Percentiles rank a stretch among this genome's conserved stretches.
phyloP scores from a whole-genome alignment of 78 protist species.

The Dictyostelium discoideum region DNA sequence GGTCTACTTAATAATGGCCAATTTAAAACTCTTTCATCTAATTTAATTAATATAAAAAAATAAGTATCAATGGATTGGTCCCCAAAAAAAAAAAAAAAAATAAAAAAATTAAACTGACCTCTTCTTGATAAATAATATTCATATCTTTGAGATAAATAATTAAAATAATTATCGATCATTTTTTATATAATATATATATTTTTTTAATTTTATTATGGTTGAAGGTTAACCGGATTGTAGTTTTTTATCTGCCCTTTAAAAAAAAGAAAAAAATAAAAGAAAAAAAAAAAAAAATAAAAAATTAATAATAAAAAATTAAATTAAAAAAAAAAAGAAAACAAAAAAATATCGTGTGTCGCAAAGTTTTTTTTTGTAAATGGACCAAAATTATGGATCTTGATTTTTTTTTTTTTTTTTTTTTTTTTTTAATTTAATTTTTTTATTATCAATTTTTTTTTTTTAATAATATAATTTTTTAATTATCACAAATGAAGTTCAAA shows the following conservation, averaged over 20 bases:
- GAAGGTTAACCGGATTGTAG: too few relatives aligned
- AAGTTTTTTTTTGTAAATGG: neutral
- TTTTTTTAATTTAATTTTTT: too few relatives aligned
- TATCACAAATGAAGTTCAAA: too few relatives aligned
- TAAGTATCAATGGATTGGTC: neutral
- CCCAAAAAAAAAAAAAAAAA: too few relatives aligned
- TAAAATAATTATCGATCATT: neutral
- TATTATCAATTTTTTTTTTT: too few relatives aligned
- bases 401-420: too few relatives aligned
- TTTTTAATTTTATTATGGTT: too few relatives aligned
- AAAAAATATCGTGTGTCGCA: too few relatives aligned
- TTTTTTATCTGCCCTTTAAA: too few relatives aligned
- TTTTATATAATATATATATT: neutral
- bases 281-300: neutral
- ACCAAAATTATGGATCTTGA: neutral
- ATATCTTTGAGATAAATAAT: neutral
- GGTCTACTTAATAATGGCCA: conserved; percentile 71
- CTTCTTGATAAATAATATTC: neutral
- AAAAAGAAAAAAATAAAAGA: neutral
- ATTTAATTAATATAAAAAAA: neutral
- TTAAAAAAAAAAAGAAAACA: too few relatives aligned
- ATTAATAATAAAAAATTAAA: too few relatives aligned
- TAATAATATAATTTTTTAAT: too few relatives aligned
- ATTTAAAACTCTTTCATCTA: conserved; percentile 54
- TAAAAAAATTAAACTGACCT: neutral